phyloP scores from a whole-genome alignment of 2,329 filamentous ascomycete species.

The Ophiostoma triangulosporum region DNA sequence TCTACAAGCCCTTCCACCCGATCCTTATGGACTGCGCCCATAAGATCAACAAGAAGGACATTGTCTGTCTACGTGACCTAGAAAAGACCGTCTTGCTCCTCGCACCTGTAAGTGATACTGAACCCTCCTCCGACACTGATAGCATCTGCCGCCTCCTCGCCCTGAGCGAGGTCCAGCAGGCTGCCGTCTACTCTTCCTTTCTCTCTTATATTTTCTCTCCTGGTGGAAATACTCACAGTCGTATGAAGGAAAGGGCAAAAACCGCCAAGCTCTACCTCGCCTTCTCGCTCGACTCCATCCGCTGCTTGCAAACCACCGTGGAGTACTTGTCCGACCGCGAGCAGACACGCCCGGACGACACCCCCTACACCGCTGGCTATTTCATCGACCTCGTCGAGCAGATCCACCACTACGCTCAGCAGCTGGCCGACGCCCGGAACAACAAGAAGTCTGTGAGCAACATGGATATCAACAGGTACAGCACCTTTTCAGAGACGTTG shows the following conservation, averaged over 20 bases:
- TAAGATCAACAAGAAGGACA: constrained; percentile 71
- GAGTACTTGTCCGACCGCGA: constrained; percentile 76
- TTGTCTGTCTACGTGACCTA: constrained; percentile 81
- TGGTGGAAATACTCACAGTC: constrained; percentile 49
- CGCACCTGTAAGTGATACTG: constrained; percentile 67
- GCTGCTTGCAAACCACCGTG: constrained; percentile 80
- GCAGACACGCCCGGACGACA: constrained; percentile 69
- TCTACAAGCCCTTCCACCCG: constrained; percentile 66
- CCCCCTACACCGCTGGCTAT: constrained; percentile 89
- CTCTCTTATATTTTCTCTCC: constrained; percentile 22
- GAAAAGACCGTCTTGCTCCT: constrained; percentile 88
- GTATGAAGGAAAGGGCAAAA: constrained; percentile 61
- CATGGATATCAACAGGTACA: constrained; percentile 47
- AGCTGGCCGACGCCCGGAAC: constrained; percentile 58
- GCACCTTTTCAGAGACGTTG: no score
- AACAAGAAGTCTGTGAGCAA: constrained; percentile 24
- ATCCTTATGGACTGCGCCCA: constrained; percentile 66
- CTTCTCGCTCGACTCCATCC: constrained; percentile 83
- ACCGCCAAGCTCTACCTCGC: constrained; percentile 59
- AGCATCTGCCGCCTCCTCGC: constrained; percentile 1
- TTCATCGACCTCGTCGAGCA: constrained; percentile 94
- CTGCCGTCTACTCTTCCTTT: constrained; percentile 21
- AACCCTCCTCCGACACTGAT: neutral
- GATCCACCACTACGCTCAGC: constrained; percentile 77
- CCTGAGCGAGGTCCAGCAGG: neutral